Base-by-base conservation (phyloP, 2,329 filamentous ascomycete genomes). In the Penicillium capsulatum region DNA sequence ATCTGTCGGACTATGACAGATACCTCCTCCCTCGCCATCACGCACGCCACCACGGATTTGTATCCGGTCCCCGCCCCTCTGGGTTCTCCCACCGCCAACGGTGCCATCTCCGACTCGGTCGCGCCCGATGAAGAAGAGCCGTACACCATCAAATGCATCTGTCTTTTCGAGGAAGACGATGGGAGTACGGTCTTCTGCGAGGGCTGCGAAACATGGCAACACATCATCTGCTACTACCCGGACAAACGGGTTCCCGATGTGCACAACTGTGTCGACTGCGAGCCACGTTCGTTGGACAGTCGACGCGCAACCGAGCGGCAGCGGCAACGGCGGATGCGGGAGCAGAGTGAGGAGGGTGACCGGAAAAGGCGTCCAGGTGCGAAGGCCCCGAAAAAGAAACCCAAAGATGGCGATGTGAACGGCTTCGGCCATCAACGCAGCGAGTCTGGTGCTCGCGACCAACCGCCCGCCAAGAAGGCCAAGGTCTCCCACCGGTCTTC, bases 131-230 rank as follows among this genome's bases (percentile, higher is more conserved):
- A 71, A 45, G 65, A 68, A 49, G 69, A 71, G 46, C 68, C 69
- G 46, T 94, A 94, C 66, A 94, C 87, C 44, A 96, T 97, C 72
- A 95, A 94, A 75, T 98, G 92, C 77, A 94, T 97, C 57, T 98
- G 92, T 71, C 82, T 82, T 64, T 96, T 85, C 67, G 73, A 81
- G 64, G 89, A 94, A 72, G 92, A 98, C 74, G 92, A 98, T 73
- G 92, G 92, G 68, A 91, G 87, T 67, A 98, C 92, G 44, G 94
- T 98, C 47, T 88, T 90, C 67, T 98, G 92, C 75, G 92, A 97
- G 64, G 80, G 76, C 43, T 98, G 92, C 74, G 86, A 95, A 63
- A 92, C 89, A 34, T 98, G 92, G 92, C 92, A 98, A 69, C 92
- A 98, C 68, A 94, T 95, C 57, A 83, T 89, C 63, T 98, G 92